Percentiles rank a stretch among this genome's conserved stretches.
phyloP scores from a whole-genome alignment of 805 yeast species.

The Isabelozyma rhagii region DNA sequence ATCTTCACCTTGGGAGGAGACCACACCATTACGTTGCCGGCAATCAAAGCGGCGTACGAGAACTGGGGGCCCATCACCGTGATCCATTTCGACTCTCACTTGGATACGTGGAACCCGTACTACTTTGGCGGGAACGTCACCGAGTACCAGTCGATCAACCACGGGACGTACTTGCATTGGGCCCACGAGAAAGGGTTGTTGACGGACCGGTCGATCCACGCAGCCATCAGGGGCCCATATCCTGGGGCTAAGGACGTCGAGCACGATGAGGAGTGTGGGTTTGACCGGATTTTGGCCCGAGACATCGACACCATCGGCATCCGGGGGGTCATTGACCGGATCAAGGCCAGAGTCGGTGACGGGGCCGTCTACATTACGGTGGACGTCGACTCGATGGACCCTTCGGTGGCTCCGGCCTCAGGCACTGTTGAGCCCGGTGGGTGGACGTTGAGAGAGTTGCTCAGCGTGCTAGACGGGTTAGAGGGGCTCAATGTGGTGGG shows the following conservation, averaged over 20 bases:
- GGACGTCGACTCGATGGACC: slow-evolving; percentile 8
- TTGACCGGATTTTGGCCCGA: slow-evolving; percentile 7
- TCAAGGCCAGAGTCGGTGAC: slow-evolving; percentile 7
- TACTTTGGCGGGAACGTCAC: slow-evolving; percentile 7
- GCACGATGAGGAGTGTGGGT: slow-evolving; percentile 8
- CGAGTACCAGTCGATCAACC: slow-evolving; percentile 10
- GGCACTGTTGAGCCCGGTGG: slow-evolving; percentile 10
- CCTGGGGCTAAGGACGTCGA: slow-evolving; percentile 7
- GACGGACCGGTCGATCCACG: slow-evolving; percentile 7
- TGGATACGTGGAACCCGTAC: slow-evolving; percentile 9
- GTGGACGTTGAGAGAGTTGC: slow-evolving; percentile 10
- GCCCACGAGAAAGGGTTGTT: slow-evolving; percentile 8
- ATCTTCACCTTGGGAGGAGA: slow-evolving; percentile 10
- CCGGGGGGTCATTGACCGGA: slow-evolving; percentile 6
- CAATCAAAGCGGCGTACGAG: slow-evolving; percentile 9
- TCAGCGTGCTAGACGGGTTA: slow-evolving; percentile 21
- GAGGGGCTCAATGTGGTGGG: slow-evolving; percentile 27
- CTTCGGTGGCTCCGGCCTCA: slow-evolving; percentile 6
- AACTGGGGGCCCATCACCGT: slow-evolving; percentile 9
- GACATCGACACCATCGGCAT: slow-evolving; percentile 9
- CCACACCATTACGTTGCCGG: slow-evolving; percentile 9
- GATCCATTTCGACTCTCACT: slow-evolving; percentile 9
- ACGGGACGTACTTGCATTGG: slow-evolving; percentile 10
- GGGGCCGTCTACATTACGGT: slow-evolving; percentile 6
- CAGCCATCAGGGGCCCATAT: slow-evolving; percentile 8